phyloP scores from a whole-genome alignment of 768 basidiomycete genomes.

The Mycena venus region DNA sequence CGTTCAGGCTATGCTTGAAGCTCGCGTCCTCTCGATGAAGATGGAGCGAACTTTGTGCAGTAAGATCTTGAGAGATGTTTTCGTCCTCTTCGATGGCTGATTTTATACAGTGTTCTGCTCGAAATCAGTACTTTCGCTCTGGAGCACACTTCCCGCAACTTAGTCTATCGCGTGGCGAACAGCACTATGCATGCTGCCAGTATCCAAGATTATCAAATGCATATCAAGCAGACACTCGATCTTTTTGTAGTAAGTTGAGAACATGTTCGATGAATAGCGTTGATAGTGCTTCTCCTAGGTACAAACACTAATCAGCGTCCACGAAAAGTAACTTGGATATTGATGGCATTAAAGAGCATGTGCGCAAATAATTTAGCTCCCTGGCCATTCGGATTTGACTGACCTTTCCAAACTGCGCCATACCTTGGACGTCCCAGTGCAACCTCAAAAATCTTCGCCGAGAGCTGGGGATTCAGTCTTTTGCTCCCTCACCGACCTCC shows the following conservation, averaged over 20 bases:
- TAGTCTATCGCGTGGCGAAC: neutral
- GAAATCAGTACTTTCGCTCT: neutral
- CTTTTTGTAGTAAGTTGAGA: neutral
- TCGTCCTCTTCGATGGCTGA: neutral
- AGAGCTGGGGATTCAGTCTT: too few relatives aligned
- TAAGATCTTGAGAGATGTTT: neutral
- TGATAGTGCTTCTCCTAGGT: neutral
- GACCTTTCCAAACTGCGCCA: too few relatives aligned
- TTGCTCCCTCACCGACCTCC: too few relatives aligned
- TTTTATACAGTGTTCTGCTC: neutral
- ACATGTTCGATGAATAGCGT: neutral
- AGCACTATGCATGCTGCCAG: neutral
- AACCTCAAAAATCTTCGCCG: too few relatives aligned
- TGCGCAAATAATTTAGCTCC: neutral
- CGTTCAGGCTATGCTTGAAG: neutral
- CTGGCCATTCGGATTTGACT: neutral
- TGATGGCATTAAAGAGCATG: neutral
- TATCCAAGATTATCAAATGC: neutral
- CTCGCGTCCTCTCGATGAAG: neutral
- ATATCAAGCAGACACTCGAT: neutral
- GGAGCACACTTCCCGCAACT: neutral
- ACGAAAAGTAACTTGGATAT: neutral
- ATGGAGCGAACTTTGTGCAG: neutral
- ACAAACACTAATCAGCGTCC: neutral
- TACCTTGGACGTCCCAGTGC: too few relatives aligned